Percentiles rank a stretch among this genome's conserved stretches.
Evolutionary conservation across 495 filamentous ascomycete genomes (phyloP).

Genomic region (Tuber calosporum): DNA sequence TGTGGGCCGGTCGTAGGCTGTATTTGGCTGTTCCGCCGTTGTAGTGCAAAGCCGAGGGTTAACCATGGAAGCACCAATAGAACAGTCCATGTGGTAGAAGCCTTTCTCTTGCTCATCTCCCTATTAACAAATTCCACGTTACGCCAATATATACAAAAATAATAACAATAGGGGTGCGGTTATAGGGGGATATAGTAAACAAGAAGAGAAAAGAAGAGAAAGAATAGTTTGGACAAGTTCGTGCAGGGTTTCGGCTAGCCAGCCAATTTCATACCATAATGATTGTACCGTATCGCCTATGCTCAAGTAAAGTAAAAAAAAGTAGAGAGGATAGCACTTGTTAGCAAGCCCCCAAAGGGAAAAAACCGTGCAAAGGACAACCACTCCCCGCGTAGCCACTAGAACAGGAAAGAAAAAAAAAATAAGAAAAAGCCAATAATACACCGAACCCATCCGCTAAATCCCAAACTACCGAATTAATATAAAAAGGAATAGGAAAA

Average conservation of each 20-base stretch:
- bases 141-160: conserved; percentile 15
- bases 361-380: conserved; percentile 8
- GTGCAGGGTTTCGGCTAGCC: neutral
- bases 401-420: neutral
- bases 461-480: conserved; percentile 17
- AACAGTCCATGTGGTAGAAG: neutral
- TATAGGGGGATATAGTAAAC: conserved; percentile 20
- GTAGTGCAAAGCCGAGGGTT: neutral
- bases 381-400: neutral
- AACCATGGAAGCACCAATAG: neutral
- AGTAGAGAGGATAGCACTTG: neutral
- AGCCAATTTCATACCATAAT: conserved; percentile 10
- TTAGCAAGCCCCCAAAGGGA: conserved; percentile 6
- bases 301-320: conserved; percentile 4
- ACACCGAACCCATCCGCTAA: conserved; percentile 26
- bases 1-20: neutral
- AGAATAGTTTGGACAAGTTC: conserved; percentile 9
- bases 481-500: conserved; percentile 15
- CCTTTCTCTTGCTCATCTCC: neutral
- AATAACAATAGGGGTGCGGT: neutral
- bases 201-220: conserved; percentile 9
- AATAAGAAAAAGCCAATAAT: conserved; percentile 5
- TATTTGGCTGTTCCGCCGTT: neutral
- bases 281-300: neutral
- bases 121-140: conserved; percentile 1